These are phyloP conservation scores for Diatrype stigma DNA, from an alignment of 2,329 filamentous ascomycete species.

Conservation along the genomic window DNA sequence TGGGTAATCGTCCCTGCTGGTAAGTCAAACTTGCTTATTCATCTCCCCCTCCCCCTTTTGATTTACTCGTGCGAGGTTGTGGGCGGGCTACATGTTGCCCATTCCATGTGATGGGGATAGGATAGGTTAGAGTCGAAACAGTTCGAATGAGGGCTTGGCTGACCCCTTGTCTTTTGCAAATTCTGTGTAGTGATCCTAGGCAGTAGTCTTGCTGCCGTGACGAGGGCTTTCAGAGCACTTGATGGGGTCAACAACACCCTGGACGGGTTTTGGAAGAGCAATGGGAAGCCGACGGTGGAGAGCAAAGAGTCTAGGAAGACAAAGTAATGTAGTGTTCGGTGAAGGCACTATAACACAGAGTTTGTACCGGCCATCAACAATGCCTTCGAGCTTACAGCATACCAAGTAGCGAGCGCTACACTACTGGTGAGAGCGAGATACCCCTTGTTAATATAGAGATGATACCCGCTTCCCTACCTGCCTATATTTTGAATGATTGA, in stretches of 20 bases:
- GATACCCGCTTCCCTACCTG: no score
- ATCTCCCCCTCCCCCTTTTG: neutral
- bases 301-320: constrained; percentile 19
- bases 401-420: no score
- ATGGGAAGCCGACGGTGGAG: neutral
- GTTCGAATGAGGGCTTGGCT: neutral
- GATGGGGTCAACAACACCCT: constrained; percentile 21
- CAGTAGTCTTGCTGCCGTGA: constrained; percentile 22
- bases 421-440: no score
- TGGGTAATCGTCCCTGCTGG: constrained; percentile 55
- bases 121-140: no score
- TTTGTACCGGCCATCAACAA: no score
- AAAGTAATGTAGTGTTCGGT: constrained; percentile 11
- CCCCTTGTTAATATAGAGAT: no score
- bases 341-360: no score
- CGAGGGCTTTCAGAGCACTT: constrained; percentile 18
- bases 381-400: no score
- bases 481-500: no score
- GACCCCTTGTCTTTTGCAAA: no score
- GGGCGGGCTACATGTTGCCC: no score
- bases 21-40: constrained; percentile 31
- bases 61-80: neutral
- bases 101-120: no score
- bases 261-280: constrained; percentile 10
- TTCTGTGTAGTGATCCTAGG: constrained; percentile 20